Evolutionary conservation across 2,329 filamentous ascomycete species (phyloP), one percentile per base, ranked within the genome.

Genomic region (Verticillium nubilum): DNA sequence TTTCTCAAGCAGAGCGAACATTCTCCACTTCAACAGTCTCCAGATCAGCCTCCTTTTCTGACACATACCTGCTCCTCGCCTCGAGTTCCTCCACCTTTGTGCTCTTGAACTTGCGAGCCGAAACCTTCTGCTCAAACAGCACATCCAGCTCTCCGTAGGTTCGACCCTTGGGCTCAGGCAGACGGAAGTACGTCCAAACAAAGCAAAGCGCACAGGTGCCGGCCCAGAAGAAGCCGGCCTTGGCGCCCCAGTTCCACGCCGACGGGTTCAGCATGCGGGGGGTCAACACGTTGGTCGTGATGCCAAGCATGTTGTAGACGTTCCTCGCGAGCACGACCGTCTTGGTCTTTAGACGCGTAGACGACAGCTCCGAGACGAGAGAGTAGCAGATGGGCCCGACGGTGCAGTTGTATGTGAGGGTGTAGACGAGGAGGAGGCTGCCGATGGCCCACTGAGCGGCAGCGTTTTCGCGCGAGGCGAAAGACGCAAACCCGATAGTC

Each of bases 91-190:
- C 42, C 9, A 76, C 64, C n/a, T 65, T 54, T 0, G 72, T 70
- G 5, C 62, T 65, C 60, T 66, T 67, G 57, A 78, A 81, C 60
- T 76, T 75, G 61, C 78, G 70, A 1, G 80, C 76, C 25, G 73
- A 67, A 10, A 78, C 67, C 10, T 68, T 65, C 26, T 72, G 68
- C 63, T 82, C 78, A 64, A 86, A 86, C 61, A 86, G 68, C 12
- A 80, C 69, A 57, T 86, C 83, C 2, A 86, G 74, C 69, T 86
- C 83, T 37, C 78, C 80, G 57, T 81, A 80, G 0, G 80, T 82
- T 37, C 80, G 75, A 6, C 77, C 81, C 59, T 77, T 78, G 17
- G 83, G 81, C 72, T 86, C 84, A 4, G 81, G 81, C 5, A 83
- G 72, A 19, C 77, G 79, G 65, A 80, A 81, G 61, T 73, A 81